A percentile compares a stretch with the other conserved stretches of the same genome.
phyloP scores from a whole-genome alignment of 176 grass and related monocot species.

The Bromus sterilis region DNA sequence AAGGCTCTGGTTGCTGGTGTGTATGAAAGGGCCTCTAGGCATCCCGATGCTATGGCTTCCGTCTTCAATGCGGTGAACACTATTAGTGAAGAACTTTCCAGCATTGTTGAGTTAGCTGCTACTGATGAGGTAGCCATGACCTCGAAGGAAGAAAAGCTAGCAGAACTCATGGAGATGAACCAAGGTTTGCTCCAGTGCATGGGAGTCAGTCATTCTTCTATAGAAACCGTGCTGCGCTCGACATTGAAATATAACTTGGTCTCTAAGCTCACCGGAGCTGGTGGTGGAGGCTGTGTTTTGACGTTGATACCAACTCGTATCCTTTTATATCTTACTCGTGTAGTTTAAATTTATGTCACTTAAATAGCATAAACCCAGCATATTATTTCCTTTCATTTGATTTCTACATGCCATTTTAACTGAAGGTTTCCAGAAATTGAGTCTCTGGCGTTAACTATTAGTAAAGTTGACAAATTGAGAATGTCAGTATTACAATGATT shows the following conservation, averaged over 20 bases:
- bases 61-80: slow-evolving; percentile 73
- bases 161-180: slow-evolving; percentile 93
- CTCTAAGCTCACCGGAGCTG: slow-evolving; percentile 92
- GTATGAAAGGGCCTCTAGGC: slow-evolving; percentile 62
- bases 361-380: background rate
- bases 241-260: slow-evolving; percentile 68
- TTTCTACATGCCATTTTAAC: background rate
- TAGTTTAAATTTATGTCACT: background rate
- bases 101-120: slow-evolving; percentile 50
- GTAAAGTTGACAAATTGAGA: background rate
- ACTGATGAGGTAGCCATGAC: slow-evolving; percentile 46
- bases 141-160: slow-evolving; percentile 74
- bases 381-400: background rate
- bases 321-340: slow-evolving; percentile 32
- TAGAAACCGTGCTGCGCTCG: slow-evolving; percentile 65
- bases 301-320: slow-evolving; percentile 80
- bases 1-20: slow-evolving; percentile 80
- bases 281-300: slow-evolving; percentile 92
- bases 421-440: background rate
- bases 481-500: background rate
- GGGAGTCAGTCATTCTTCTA: slow-evolving; percentile 72
- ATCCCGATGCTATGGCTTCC: slow-evolving; percentile 58
- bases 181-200: slow-evolving; percentile 96
- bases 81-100: slow-evolving; percentile 68
- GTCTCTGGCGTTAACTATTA: background rate